These are phyloP conservation scores for Phoma sp. DNA, from an alignment of 2,329 filamentous ascomycete genomes.

Conservation along the genomic window DNA sequence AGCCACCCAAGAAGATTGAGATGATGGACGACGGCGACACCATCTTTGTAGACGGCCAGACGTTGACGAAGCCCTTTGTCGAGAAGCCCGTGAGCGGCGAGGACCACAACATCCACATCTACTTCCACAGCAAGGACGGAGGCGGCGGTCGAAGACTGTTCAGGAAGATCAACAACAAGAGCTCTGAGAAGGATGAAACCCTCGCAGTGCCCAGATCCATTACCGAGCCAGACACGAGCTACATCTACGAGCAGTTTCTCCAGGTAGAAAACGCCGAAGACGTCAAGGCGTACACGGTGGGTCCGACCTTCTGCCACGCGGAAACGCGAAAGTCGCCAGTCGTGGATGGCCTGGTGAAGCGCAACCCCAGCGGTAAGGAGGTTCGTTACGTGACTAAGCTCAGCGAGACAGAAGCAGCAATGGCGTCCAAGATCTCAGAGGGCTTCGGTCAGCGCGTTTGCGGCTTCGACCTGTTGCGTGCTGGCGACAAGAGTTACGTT, in stretches of 20 bases:
- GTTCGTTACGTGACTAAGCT: conserved; percentile 92
- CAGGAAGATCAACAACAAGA: conserved; percentile 98
- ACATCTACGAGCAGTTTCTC: conserved; percentile 97
- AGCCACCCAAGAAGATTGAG: conserved; percentile 72
- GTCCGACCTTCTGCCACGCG: conserved; percentile 89
- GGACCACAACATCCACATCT: conserved; percentile 98
- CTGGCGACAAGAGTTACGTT: conserved; percentile 89
- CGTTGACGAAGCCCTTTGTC: conserved; percentile 91
- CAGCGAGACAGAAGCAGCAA: conserved; percentile 77
- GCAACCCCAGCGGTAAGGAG: conserved; percentile 97
- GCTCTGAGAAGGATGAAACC: conserved; percentile 86
- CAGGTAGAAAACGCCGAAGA: conserved; percentile 96
- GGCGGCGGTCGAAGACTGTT: conserved; percentile 92
- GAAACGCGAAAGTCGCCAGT: conserved; percentile 97
- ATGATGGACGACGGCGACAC: conserved; percentile 90
- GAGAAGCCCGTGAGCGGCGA: conserved; percentile 98
- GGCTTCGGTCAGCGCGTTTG: conserved; percentile 95
- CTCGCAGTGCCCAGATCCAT: conserved; percentile 80
- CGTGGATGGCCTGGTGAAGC: conserved; percentile 91
- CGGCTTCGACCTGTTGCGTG: conserved; percentile 91
- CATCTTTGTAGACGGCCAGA: conserved; percentile 81
- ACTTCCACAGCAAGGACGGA: conserved; percentile 85
- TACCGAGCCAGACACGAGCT: conserved; percentile 80
- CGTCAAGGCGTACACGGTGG: conserved; percentile 98
- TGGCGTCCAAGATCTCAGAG: conserved; percentile 87